Evolutionary conservation across 495 filamentous ascomycete species (phyloP).

Genomic region (Hypoxylon trugodes): DNA sequence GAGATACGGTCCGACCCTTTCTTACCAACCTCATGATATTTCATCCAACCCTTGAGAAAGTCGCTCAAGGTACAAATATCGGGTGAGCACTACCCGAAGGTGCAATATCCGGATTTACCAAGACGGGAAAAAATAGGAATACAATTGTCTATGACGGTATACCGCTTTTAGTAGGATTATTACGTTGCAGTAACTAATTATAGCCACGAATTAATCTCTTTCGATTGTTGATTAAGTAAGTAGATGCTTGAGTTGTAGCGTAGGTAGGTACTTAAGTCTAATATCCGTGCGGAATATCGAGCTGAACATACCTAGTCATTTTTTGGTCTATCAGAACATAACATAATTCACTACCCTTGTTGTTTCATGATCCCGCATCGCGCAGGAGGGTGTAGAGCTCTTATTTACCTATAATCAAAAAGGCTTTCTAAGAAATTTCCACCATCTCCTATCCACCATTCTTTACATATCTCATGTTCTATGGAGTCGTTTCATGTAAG

Average conservation of each 20-base stretch:
- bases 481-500: slow-evolving; percentile 17
- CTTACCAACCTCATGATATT: slow-evolving; percentile 3
- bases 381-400: slow-evolving; percentile 32
- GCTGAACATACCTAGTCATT: slow-evolving; percentile 22
- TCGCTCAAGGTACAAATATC: slow-evolving; percentile 5
- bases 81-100: slow-evolving; percentile 27
- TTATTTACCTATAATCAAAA: slow-evolving; percentile 33
- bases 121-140: slow-evolving; percentile 10
- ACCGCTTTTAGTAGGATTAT: slow-evolving; percentile 2
- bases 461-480: slow-evolving; percentile 5
- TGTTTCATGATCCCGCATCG: slow-evolving; percentile 33
- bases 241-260: not conserved
- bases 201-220: not conserved
- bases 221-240: not conserved
- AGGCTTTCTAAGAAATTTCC: slow-evolving; percentile 4
- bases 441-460: slow-evolving; percentile 11
- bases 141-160: slow-evolving; percentile 17
- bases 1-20: slow-evolving; percentile 3
- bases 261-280: too few relatives aligned
- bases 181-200: not conserved
- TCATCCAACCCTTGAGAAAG: too few relatives aligned
- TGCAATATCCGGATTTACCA: slow-evolving; percentile 36
- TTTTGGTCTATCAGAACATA: slow-evolving; percentile 7
- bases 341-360: slow-evolving; percentile 23
- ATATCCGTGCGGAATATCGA: slow-evolving; percentile 21